A percentile compares a stretch with the other conserved stretches of the same genome.
phyloP scores from a whole-genome alignment of 257 asterid genomes.

The Solanum microdontum region DNA sequence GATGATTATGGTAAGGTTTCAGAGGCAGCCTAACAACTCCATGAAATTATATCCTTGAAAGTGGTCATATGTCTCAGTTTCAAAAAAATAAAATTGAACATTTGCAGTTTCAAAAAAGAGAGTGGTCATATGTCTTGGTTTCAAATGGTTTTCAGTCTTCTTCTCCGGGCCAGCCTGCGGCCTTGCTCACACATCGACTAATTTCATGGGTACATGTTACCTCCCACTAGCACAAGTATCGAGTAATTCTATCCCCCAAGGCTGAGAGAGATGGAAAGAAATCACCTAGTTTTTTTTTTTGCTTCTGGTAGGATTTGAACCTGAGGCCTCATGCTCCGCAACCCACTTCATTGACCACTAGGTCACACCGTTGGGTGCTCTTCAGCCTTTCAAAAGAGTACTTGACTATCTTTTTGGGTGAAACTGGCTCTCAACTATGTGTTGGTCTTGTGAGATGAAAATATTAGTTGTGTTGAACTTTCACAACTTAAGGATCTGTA shows the following conservation, averaged over 20 bases:
- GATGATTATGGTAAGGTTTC: slow-evolving; percentile 82
- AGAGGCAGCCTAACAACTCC: not conserved
- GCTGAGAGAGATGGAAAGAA: not conserved
- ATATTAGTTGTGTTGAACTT: not conserved
- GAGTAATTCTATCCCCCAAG: not conserved
- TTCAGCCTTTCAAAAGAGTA: not conserved
- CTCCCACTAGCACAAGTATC: not conserved
- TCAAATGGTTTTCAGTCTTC: not conserved
- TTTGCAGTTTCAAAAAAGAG: not conserved
- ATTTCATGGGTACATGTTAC: not conserved
- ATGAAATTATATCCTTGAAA: not conserved
- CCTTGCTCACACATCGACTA: not conserved
- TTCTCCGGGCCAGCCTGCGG: not conserved
- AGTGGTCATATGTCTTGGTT: not conserved
- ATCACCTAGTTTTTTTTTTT: not conserved
- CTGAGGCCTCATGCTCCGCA: not conserved
- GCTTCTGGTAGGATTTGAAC: not conserved
- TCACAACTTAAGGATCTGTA: not conserved
- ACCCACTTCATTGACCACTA: not conserved
- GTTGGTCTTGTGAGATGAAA: not conserved
- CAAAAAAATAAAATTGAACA: no score
- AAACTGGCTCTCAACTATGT: not conserved
- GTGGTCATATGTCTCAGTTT: not conserved
- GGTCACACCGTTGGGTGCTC: not conserved
- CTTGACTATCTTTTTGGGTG: not conserved